Conservation (phyloP, 768 basidiomycete genomes). For the Rhizopogon sp. region DNA sequence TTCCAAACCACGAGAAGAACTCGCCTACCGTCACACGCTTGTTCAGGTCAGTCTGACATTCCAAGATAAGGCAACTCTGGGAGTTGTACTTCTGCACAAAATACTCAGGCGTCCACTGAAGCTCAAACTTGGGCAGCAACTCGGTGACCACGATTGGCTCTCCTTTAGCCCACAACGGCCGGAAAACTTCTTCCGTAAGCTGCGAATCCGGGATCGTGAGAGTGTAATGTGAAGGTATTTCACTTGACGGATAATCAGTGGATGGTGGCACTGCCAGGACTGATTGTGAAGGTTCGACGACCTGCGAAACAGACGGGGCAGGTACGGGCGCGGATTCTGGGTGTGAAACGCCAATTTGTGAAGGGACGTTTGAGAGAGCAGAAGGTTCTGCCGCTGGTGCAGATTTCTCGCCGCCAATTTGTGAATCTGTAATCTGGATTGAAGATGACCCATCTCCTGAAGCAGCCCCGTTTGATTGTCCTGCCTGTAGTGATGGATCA, state of each 20-base stretch:
- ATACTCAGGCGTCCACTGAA: constrained; percentile 79
- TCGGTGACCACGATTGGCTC: constrained; percentile 76
- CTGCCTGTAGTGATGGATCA: constrained; percentile 23
- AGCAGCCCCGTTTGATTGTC: constrained; percentile 1
- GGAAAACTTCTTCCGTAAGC: constrained; percentile 58
- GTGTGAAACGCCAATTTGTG: neutral
- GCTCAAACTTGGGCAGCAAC: constrained; percentile 53
- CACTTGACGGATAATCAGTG: constrained; percentile 14
- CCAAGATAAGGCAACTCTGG: constrained; percentile 66
- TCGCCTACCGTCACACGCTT: constrained; percentile 60
- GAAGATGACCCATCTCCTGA: neutral
- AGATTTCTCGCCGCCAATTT: neutral
- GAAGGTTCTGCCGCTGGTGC: neutral
- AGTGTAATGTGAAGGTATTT: constrained; percentile 44
- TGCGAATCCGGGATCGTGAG: constrained; percentile 40
- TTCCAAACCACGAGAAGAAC: constrained; percentile 79
- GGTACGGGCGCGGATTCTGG: neutral
- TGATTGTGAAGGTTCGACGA: neutral
- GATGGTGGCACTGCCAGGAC: constrained; percentile 5
- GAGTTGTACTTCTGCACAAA: constrained; percentile 66
- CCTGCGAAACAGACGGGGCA: neutral
- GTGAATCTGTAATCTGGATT: neutral
- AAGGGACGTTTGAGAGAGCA: neutral
- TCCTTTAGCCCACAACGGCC: constrained; percentile 66
- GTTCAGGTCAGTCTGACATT: constrained; percentile 74